A percentile compares a stretch with the other conserved stretches of the same genome.
Evolutionary conservation across 2,329 filamentous ascomycete species (phyloP).

Genomic region (Colletotrichum trifolii): DNA sequence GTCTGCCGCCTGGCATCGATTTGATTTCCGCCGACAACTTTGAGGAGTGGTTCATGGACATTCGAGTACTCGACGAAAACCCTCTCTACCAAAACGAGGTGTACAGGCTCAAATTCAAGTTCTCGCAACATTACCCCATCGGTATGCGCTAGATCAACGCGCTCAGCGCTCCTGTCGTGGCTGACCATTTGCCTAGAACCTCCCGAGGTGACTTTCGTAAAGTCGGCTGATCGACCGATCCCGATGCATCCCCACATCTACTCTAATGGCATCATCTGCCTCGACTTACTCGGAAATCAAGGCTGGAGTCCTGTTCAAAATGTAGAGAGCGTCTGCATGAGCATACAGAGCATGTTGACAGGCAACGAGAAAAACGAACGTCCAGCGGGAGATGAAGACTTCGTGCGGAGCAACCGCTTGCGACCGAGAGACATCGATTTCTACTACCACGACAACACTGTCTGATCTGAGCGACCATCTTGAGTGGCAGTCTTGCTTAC

Average conservation of each 20-base stretch:
- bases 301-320: conserved; percentile 98
- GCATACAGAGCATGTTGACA: conserved; percentile 97
- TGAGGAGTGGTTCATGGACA: conserved; percentile 92
- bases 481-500: conserved; percentile 13
- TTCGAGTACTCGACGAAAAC: conserved; percentile 88
- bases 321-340: conserved; percentile 96
- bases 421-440: conserved; percentile 92
- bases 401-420: conserved; percentile 82
- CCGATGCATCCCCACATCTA: conserved; percentile 98
- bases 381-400: conserved; percentile 89
- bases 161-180: neutral
- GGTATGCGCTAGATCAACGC: conserved; percentile 62
- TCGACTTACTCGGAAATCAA: conserved; percentile 87
- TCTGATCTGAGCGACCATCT: conserved; percentile 46
- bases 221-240: conserved; percentile 73
- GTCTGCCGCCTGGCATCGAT: conserved; percentile 76
- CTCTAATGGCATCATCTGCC: conserved; percentile 97
- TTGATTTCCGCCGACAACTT: conserved; percentile 86
- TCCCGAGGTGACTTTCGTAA: conserved; percentile 91
- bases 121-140: conserved; percentile 88
- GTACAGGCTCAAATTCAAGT: conserved; percentile 89
- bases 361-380: conserved; percentile 93
- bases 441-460: conserved; percentile 89
- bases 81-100: conserved; percentile 84
- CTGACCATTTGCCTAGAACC: conserved; percentile 70